Evolutionary conservation across 208 protist species (phyloP).

Genomic region (Porcisia deanei): DNA sequence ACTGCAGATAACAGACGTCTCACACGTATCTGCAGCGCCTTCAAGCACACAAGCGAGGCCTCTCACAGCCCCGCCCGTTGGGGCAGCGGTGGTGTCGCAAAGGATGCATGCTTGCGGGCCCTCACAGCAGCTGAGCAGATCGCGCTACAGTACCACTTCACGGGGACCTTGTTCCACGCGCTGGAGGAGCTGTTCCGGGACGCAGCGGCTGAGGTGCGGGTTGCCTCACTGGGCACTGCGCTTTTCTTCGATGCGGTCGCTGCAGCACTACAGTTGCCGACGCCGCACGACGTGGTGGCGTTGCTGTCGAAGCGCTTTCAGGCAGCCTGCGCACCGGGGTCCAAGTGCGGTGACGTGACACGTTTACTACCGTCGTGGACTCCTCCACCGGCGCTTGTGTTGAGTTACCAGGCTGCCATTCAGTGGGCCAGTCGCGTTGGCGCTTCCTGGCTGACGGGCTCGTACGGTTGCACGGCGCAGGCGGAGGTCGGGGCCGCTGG

Average conservation of each 20-base stretch:
- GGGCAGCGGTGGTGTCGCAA: constrained; percentile 15
- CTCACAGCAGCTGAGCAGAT: constrained; percentile 58
- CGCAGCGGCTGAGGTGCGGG: constrained; percentile 18
- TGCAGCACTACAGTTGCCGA: constrained; percentile 20
- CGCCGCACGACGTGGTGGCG: constrained; percentile 8
- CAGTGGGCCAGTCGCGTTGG: constrained; percentile 34
- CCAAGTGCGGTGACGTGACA: background rate
- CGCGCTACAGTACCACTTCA: constrained; percentile 67
- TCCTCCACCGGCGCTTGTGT: constrained; percentile 17
- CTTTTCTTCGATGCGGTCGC: constrained; percentile 22
- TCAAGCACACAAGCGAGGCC: background rate
- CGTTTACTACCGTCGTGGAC: constrained; percentile 1
- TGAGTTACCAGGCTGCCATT: constrained; percentile 19
- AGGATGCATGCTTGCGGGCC: constrained; percentile 57
- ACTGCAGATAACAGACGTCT: constrained; percentile 51
- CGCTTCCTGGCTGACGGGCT: constrained; percentile 13
- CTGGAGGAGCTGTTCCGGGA: constrained; percentile 33
- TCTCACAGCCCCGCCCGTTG: background rate
- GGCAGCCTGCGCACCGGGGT: background rate
- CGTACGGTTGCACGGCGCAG: constrained; percentile 3
- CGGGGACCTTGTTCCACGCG: constrained; percentile 36
- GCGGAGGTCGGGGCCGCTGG: background rate
- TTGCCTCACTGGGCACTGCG: constrained; percentile 8
- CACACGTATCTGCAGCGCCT: constrained; percentile 23
- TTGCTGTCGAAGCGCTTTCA: constrained; percentile 32